Conservation (phyloP, 129 eudicot genomes). For the Arctium minus region DNA sequence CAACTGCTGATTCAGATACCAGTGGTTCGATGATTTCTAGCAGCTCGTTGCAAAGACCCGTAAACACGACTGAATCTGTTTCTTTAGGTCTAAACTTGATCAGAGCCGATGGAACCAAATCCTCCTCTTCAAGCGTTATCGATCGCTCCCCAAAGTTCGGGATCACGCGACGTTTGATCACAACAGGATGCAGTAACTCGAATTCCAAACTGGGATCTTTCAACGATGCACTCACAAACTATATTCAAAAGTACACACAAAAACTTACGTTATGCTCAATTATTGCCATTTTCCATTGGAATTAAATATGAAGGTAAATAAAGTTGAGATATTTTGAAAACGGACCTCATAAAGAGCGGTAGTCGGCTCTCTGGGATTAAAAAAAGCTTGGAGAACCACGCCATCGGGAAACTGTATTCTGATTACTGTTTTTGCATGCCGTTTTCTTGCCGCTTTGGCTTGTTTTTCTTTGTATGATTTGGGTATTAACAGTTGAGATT, state of each 20-base stretch:
- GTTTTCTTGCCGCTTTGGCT: constrained; percentile 76
- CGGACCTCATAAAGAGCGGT: constrained; percentile 79
- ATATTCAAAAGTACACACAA: neutral
- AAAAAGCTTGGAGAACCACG: constrained; percentile 88
- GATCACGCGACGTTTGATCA: constrained; percentile 66
- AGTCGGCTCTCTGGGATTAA: constrained; percentile 73
- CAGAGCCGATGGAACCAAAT: constrained; percentile 80
- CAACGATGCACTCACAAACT: constrained; percentile 88
- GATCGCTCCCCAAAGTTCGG: constrained; percentile 66
- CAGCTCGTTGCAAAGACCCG: constrained; percentile 82
- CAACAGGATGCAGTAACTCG: constrained; percentile 67
- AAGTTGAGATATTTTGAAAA: neutral
- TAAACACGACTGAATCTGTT: constrained; percentile 74
- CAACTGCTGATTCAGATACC: constrained; percentile 44
- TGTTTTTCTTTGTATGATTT: constrained; percentile 87
- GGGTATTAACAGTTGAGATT: constrained; percentile 81
- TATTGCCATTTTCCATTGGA: neutral
- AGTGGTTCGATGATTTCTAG: constrained; percentile 80
- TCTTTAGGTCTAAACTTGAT: constrained; percentile 78
- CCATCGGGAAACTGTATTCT: constrained; percentile 94
- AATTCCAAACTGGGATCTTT: constrained; percentile 90
- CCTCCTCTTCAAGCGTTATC: constrained; percentile 77
- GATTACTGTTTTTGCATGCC: constrained; percentile 62
- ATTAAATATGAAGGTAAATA: neutral
- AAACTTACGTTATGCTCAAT: neutral